Percentiles rank a stretch among this genome's conserved stretches.
Evolutionary conservation across 176 grass and related monocot genomes (phyloP).

Genomic region (Raddia guianensis): DNA sequence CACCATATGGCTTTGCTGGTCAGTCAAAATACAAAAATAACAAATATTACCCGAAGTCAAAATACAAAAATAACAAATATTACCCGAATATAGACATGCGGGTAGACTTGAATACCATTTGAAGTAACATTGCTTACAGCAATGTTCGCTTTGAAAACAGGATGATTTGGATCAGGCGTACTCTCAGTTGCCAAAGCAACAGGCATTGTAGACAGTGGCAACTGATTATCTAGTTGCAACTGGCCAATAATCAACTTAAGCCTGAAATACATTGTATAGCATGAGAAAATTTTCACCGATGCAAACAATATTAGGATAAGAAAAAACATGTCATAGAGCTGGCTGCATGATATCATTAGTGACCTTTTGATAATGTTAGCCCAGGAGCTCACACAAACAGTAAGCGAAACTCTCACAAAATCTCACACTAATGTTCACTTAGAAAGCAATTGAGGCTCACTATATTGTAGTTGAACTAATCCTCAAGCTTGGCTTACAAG

Average conservation of each 20-base stretch:
- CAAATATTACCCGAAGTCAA: slow-evolving; percentile 70
- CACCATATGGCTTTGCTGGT: slow-evolving; percentile 30
- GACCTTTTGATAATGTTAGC: neutral
- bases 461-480: no score
- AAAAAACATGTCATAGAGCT: neutral
- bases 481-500: no score
- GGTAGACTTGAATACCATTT: slow-evolving; percentile 87
- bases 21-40: slow-evolving; percentile 39
- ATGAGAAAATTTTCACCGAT: neutral
- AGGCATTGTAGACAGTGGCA: slow-evolving; percentile 90
- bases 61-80: slow-evolving; percentile 40
- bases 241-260: slow-evolving; percentile 90
- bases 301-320: slow-evolving; percentile 12
- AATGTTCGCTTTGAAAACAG: slow-evolving; percentile 91
- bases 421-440: no score
- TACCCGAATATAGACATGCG: slow-evolving; percentile 91
- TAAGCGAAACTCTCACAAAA: no score
- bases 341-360: slow-evolving; percentile 14
- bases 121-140: slow-evolving; percentile 77
- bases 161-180: slow-evolving; percentile 71
- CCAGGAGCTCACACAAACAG: no score
- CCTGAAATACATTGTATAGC: slow-evolving; percentile 51
- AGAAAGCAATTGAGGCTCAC: no score
- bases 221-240: slow-evolving; percentile 96
- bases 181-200: slow-evolving; percentile 88